Conservation (phyloP, 1,284 basidiomycete genomes). For the Irpex rosettiformis region DNA sequence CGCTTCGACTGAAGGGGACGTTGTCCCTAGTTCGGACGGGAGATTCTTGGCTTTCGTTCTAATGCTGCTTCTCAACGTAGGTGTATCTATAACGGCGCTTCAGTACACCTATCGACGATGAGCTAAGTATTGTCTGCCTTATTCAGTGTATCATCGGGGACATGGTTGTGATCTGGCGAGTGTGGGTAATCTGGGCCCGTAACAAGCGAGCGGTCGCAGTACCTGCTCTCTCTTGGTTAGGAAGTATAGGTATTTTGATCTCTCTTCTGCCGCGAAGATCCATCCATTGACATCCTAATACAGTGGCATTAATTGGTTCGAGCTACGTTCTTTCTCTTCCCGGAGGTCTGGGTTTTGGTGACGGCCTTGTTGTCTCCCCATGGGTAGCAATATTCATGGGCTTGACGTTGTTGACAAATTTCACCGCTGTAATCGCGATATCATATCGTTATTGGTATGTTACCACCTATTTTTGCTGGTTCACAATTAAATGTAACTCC, state of each 20-base stretch:
- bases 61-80: neutral
- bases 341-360: neutral
- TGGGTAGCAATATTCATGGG: slow-evolving; percentile 4
- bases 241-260: neutral
- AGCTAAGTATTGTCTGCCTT: no score
- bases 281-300: neutral
- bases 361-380: neutral
- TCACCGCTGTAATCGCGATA: neutral
- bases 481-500: neutral
- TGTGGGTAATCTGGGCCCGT: slow-evolving; percentile 6
- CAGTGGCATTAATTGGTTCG: neutral
- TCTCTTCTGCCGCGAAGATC: neutral
- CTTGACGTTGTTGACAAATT: slow-evolving; percentile 2
- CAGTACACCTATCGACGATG: no score
- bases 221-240: neutral
- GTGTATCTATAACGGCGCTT: no score
- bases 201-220: neutral
- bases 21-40: neutral
- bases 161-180: slow-evolving; percentile 3
- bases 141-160: slow-evolving; percentile 9
- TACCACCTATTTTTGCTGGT: neutral
- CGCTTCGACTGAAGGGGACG: neutral
- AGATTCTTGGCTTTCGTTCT: neutral
- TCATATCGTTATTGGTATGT: slow-evolving; percentile 4
- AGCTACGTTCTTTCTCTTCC: neutral